Percentiles rank a stretch among this genome's conserved stretches.
Conservation (phyloP, 1,284 basidiomycete species). For the Gastroboletus turbinatus region DNA sequence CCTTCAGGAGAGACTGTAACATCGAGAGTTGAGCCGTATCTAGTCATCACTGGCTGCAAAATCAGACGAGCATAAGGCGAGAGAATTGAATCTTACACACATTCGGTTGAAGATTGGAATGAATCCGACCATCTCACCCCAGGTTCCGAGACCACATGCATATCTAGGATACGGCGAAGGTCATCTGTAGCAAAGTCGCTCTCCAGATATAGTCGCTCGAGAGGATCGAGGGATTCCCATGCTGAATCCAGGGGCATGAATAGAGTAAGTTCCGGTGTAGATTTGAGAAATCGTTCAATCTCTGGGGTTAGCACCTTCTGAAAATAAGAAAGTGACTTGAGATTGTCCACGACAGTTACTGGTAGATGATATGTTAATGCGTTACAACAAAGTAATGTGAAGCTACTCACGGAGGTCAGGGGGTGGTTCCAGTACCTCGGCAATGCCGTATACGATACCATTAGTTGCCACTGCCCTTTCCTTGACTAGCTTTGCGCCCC, state of each 20-base stretch:
- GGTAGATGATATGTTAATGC: conserved; percentile 3
- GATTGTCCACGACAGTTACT: conserved; percentile 47
- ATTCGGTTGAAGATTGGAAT: conserved; percentile 50
- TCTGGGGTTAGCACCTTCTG: conserved; percentile 61
- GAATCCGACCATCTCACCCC: conserved; percentile 65
- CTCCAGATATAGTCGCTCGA: conserved; percentile 83
- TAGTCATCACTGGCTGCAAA: conserved; percentile 57
- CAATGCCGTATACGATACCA: conserved; percentile 78
- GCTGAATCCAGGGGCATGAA: conserved; percentile 89
- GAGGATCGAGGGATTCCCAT: conserved; percentile 61
- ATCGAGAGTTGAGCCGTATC: conserved; percentile 67
- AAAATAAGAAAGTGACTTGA: conserved; percentile 70
- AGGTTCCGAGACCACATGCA: conserved; percentile 65
- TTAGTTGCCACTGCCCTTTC: conserved; percentile 60
- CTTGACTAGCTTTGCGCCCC: conserved; percentile 64
- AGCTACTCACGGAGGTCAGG: conserved; percentile 62
- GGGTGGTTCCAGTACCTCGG: conserved; percentile 77
- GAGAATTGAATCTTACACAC: conserved; percentile 43
- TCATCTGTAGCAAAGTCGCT: conserved; percentile 83
- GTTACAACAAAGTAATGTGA: conserved; percentile 1
- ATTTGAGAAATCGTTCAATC: conserved; percentile 54
- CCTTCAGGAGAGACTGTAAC: conserved; percentile 53
- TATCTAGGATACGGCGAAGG: conserved; percentile 71
- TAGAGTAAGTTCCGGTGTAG: conserved; percentile 76
- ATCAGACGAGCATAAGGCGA: conserved; percentile 15